Percentiles rank a stretch among this genome's conserved stretches.
Conservation (phyloP, 768 basidiomycete species). For the Serendipita sp. region DNA sequence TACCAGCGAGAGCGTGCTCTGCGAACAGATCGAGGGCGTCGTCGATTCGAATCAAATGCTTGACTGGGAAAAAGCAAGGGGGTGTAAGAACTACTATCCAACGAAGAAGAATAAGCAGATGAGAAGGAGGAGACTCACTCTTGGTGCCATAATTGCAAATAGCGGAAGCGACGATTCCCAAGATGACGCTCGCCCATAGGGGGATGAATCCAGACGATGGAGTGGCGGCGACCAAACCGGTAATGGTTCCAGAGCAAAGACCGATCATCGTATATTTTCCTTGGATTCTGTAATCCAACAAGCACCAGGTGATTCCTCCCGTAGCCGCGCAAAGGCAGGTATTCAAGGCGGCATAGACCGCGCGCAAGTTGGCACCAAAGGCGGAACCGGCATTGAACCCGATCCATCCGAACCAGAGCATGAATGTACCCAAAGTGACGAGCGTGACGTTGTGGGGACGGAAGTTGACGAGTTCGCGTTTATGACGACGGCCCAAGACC, state of each 20-base stretch:
- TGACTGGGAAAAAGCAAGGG: slow-evolving; percentile 33
- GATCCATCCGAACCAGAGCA: slow-evolving; percentile 71
- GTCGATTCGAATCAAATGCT: slow-evolving; percentile 55
- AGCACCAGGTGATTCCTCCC: slow-evolving; percentile 66
- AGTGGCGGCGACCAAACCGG: slow-evolving; percentile 77
- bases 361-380: slow-evolving; percentile 76
- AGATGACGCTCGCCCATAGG: slow-evolving; percentile 59
- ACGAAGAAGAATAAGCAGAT: slow-evolving; percentile 8
- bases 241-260: slow-evolving; percentile 81
- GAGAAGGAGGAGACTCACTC: slow-evolving; percentile 26
- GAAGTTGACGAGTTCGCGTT: slow-evolving; percentile 59
- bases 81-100: slow-evolving; percentile 8
- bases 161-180: slow-evolving; percentile 56
- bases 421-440: slow-evolving; percentile 67
- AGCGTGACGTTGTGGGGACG: slow-evolving; percentile 77
- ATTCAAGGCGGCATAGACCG: slow-evolving; percentile 74
- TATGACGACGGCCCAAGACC: slow-evolving; percentile 68
- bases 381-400: slow-evolving; percentile 89
- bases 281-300: slow-evolving; percentile 8
- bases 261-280: slow-evolving; percentile 58
- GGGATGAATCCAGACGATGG: slow-evolving; percentile 73
- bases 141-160: slow-evolving; percentile 77
- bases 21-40: slow-evolving; percentile 89
- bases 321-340: slow-evolving; percentile 69
- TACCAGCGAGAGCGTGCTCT: slow-evolving; percentile 75